Evolutionary conservation across 2,329 filamentous ascomycete genomes (phyloP).

Genomic region (Cladosporium colombiae): DNA sequence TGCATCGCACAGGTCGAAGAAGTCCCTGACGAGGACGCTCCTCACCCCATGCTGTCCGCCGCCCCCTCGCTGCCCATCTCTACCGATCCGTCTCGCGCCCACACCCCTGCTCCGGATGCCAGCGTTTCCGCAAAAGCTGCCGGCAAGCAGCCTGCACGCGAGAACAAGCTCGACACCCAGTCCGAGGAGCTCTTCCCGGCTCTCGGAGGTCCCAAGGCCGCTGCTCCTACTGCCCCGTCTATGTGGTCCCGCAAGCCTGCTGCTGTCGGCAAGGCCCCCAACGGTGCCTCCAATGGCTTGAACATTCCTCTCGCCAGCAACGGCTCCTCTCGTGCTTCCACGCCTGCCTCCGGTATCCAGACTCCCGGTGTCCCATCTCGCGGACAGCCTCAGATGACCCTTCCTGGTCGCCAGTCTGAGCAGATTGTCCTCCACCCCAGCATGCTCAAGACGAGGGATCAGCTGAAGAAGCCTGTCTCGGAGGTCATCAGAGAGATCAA

Average conservation of each 20-base stretch:
- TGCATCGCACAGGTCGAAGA: conserved; percentile 58
- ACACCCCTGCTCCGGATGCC: conserved; percentile 38
- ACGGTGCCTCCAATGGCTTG: conserved; percentile 37
- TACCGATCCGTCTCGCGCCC: conserved; percentile 36
- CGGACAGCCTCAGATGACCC: conserved; percentile 57
- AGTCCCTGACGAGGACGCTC: conserved; percentile 74
- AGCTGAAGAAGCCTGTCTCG: conserved; percentile 80
- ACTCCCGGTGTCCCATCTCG: conserved; percentile 51
- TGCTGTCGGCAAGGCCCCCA: conserved; percentile 47
- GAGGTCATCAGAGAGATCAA: conserved; percentile 92
- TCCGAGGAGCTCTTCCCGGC: conserved; percentile 94
- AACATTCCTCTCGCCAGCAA: conserved; percentile 46
- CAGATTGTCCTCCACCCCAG: conserved; percentile 71
- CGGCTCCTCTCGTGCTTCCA: conserved; percentile 59
- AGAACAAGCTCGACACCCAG: conserved; percentile 69
- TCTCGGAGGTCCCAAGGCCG: conserved; percentile 71
- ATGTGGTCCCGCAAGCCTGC: conserved; percentile 75
- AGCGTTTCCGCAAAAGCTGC: conserved; percentile 63
- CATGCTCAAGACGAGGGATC: conserved; percentile 72
- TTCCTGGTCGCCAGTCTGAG: conserved; percentile 82
- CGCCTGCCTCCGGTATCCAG: conserved; percentile 61
- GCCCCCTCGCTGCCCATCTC: conserved; percentile 49
- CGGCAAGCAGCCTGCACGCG: conserved; percentile 66
- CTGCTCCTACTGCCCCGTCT: conserved; percentile 62
- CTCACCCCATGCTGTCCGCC: conserved; percentile 50